Conservation (phyloP, 257 asterid species). For the Nicotiana paniculata region DNA sequence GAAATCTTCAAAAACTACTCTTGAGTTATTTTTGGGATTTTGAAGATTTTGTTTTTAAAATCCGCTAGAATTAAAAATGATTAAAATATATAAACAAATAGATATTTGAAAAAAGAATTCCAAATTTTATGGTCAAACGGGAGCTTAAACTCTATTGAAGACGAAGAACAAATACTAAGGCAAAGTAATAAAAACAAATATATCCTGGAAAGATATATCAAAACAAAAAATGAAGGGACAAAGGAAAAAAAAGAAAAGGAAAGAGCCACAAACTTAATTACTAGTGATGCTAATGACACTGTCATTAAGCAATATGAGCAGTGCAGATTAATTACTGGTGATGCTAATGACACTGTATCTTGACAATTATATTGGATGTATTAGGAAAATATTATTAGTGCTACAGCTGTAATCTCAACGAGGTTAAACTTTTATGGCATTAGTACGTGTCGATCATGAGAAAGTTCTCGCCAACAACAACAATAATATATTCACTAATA, state of each 20-base stretch:
- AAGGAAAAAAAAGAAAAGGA: not conserved
- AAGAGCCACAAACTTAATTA: not conserved
- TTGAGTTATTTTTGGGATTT: too few relatives aligned
- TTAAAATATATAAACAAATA: too few relatives aligned
- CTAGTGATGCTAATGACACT: not conserved
- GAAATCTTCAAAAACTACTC: too few relatives aligned
- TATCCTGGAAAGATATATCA: not conserved
- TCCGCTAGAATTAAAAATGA: too few relatives aligned
- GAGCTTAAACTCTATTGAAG: too few relatives aligned
- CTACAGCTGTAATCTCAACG: slow-evolving; percentile 1
- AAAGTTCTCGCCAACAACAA: not conserved
- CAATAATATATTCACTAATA: too few relatives aligned
- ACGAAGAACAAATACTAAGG: too few relatives aligned
- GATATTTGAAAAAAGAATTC: too few relatives aligned
- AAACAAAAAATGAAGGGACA: not conserved
- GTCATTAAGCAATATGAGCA: not conserved
- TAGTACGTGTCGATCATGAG: not conserved
- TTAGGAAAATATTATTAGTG: slow-evolving; percentile 3
- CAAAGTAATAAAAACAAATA: too few relatives aligned
- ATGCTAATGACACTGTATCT: not conserved
- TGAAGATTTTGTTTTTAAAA: too few relatives aligned
- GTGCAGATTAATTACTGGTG: not conserved
- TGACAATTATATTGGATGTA: not conserved
- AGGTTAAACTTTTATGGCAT: not conserved
- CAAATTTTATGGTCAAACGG: too few relatives aligned